A percentile compares a stretch with the other conserved stretches of the same genome.
Evolutionary conservation across 2,329 filamentous ascomycete species (phyloP).

Genomic region (Colletotrichum sp.): DNA sequence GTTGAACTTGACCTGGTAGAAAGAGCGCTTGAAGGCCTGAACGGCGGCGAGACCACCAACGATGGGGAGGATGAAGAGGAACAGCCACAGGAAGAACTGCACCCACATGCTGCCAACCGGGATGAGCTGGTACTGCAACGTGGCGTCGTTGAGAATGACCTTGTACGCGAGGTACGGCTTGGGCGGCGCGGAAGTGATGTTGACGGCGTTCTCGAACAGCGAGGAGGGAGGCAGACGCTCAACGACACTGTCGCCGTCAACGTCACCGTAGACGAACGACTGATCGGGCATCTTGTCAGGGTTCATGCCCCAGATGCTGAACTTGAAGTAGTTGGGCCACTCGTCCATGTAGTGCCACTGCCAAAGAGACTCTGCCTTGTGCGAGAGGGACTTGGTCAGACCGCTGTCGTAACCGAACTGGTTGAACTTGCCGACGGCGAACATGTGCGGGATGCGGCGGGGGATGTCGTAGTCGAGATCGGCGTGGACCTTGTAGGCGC

Average conservation of each 20-base stretch:
- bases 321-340: conserved; percentile 66
- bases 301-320: conserved; percentile 73
- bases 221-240: conserved; percentile 67
- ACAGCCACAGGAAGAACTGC: conserved; percentile 57
- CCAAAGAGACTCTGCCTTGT: conserved; percentile 58
- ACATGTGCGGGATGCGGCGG: conserved; percentile 66
- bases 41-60: conserved; percentile 53
- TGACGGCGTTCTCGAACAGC: conserved; percentile 50
- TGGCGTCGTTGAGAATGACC: conserved; percentile 60
- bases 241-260: conserved; percentile 63
- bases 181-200: conserved; percentile 50
- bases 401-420: conserved; percentile 69
- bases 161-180: conserved; percentile 59
- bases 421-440: conserved; percentile 67
- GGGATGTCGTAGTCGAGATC: conserved; percentile 48
- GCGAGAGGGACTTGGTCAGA: conserved; percentile 55
- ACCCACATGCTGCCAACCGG: conserved; percentile 56
- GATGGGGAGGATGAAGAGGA: conserved; percentile 59
- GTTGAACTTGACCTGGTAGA: conserved; percentile 49
- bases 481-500: conserved; percentile 64
- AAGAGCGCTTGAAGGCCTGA: conserved; percentile 61
- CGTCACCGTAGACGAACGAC: conserved; percentile 60
- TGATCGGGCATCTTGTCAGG: conserved; percentile 66
- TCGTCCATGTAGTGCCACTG: conserved; percentile 65
- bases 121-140: conserved; percentile 53